Evolutionary conservation across 2,329 filamentous ascomycete species (phyloP), one percentile per base, ranked within the genome.

Genomic region (Ophiosphaerella narmari): DNA sequence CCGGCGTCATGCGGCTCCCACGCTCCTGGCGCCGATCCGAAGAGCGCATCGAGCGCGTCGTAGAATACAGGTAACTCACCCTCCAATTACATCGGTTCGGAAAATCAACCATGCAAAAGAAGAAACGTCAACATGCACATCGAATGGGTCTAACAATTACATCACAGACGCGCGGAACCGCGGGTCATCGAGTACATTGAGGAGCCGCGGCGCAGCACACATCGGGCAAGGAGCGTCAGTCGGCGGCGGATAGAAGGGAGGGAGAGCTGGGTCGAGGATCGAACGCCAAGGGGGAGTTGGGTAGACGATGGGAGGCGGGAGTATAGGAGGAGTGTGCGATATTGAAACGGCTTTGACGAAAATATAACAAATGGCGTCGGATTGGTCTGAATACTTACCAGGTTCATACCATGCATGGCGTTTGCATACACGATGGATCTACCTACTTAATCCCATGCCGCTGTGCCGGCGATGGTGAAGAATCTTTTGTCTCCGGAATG

Each of bases 1-100:
- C 67, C 1, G 68, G 67, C 51, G 62, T 65, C 2, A 67, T 70
- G 50, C 65, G 67, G 7, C 48, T 73, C 5, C 68, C 70, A 29
- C 63, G 67, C 24, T 65, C 65, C 39, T 71, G 68, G 58, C 62
- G 63, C 7, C 59, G 66, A 9, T 57, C 54, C 4, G 57, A 49
- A 16, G 57, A 62, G 59, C 39, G 62, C 13, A 55, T 59, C 16
- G 59, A 48, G 2, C 38, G 54, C 9, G 48, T 57, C 35, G 49
- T 67, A 13, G 65, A 63, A 49, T 62, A 67, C 47, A 53, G 59
- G 54, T 59, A 48, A 11, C 46, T 53, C 18, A 6, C 24, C 18
- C 18, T 21, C 18, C 18, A 21, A 21, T 21, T 21, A 21, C 18
- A 21, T 21, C 18, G 18, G 18, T 21, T 4, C 18, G 18, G 18